Evolutionary conservation across 495 filamentous ascomycete species (phyloP).

Genomic region (Penicillium canariense): DNA sequence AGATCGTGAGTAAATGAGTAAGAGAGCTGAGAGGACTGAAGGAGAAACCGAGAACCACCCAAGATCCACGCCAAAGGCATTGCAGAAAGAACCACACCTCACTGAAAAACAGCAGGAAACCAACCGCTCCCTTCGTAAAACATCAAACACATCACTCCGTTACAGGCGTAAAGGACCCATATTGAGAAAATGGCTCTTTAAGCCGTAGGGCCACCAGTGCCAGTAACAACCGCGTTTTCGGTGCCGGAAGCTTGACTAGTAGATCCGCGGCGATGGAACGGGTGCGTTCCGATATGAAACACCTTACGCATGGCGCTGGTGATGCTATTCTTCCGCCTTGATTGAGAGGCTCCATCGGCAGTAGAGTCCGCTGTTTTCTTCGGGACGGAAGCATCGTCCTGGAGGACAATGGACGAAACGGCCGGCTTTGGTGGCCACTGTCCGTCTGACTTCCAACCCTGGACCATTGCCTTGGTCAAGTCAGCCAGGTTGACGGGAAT

Average conservation of each 20-base stretch:
- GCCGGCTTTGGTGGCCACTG: conserved; percentile 81
- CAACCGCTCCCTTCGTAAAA: background rate
- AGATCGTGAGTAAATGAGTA: conserved; percentile 7
- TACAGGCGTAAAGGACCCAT: background rate
- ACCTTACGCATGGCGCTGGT: conserved; percentile 47
- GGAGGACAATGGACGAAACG: conserved; percentile 33
- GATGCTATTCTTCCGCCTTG: conserved; percentile 37
- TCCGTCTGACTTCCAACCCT: conserved; percentile 90
- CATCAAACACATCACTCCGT: background rate
- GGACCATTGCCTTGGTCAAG: conserved; percentile 76
- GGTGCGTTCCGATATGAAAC: conserved; percentile 39
- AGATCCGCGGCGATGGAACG: conserved; percentile 43
- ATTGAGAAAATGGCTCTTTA: background rate
- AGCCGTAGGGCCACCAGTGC: conserved; percentile 7
- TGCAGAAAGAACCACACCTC: background rate
- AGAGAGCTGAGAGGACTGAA: conserved; percentile 1
- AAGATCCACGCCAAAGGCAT: conserved; percentile 10
- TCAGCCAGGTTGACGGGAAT: conserved; percentile 85
- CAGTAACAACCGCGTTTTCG: no score
- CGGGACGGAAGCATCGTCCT: conserved; percentile 30
- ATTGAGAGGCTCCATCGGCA: conserved; percentile 18
- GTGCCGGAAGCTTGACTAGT: conserved; percentile 28
- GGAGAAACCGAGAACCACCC: background rate
- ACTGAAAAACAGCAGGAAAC: background rate
- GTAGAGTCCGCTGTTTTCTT: conserved; percentile 15